Conservation (phyloP, 768 basidiomycete species). For the Gloeophyllum trabeum region DNA sequence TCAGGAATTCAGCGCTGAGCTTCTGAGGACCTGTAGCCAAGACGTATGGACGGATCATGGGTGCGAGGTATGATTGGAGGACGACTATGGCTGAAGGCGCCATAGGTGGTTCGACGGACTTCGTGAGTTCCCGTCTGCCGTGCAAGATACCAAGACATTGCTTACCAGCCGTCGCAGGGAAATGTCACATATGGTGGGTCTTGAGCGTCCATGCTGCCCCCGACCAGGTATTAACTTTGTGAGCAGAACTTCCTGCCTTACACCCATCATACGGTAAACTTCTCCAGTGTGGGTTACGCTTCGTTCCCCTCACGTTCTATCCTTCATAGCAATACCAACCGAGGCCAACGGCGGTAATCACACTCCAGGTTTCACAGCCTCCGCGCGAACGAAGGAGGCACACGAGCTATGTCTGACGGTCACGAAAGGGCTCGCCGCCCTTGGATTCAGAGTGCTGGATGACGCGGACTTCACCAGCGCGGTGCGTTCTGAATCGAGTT, state of each 20-base stretch:
- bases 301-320: background rate
- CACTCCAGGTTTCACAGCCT: constrained; percentile 52
- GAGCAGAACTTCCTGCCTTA: constrained; percentile 45
- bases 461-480: constrained; percentile 52
- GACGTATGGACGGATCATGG: background rate
- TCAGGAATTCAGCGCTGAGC: background rate
- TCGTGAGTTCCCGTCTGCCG: constrained; percentile 39
- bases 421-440: constrained; percentile 60
- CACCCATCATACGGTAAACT: constrained; percentile 60
- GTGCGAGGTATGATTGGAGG: background rate
- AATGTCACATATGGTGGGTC: constrained; percentile 62
- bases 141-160: too few relatives aligned
- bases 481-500: constrained; percentile 27
- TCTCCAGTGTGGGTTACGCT: constrained; percentile 1
- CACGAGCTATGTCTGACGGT: constrained; percentile 60
- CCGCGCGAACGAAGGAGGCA: constrained; percentile 47
- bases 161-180: constrained; percentile 28
- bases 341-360: constrained; percentile 67
- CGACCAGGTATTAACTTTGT: background rate
- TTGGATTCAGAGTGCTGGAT: constrained; percentile 56
- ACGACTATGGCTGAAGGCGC: background rate
- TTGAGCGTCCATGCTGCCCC: background rate
- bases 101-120: constrained; percentile 50
- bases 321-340: constrained; percentile 58
- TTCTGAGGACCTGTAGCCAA: background rate